phyloP scores from a whole-genome alignment of 1,284 basidiomycete species.

The Ganoderma leucocontextum region DNA sequence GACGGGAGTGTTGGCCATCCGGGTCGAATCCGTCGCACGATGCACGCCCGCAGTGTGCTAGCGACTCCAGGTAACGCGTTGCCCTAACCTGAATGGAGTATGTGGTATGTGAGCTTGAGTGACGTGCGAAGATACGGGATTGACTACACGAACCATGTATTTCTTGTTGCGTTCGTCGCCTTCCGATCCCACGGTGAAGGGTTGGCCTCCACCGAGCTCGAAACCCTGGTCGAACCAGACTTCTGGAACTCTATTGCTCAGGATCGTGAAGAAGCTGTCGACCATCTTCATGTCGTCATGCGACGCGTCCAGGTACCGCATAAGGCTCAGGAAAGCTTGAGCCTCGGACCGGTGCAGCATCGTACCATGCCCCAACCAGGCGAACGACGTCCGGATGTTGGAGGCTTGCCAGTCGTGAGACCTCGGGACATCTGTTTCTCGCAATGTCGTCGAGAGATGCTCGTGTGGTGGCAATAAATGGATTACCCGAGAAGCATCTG shows the following conservation, averaged over 20 bases:
- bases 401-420: conserved; percentile 26
- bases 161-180: conserved; percentile 63
- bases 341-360: conserved; percentile 56
- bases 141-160: conserved; percentile 58
- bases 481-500: conserved; percentile 46
- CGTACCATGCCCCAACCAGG: conserved; percentile 73
- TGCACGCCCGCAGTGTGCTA: conserved; percentile 37
- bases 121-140: not conserved
- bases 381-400: conserved; percentile 62
- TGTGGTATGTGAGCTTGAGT: conserved; percentile 9
- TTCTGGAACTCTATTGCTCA: conserved; percentile 59
- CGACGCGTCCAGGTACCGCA: conserved; percentile 53
- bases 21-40: conserved; percentile 27
- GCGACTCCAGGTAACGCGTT: conserved; percentile 48
- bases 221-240: conserved; percentile 71
- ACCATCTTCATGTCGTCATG: conserved; percentile 68
- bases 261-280: conserved; percentile 73
- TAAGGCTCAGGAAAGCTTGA: conserved; percentile 56
- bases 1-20: conserved; percentile 18
- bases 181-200: conserved; percentile 68
- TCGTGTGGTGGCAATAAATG: conserved; percentile 70
- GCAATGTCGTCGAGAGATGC: conserved; percentile 55
- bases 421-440: conserved; percentile 37
- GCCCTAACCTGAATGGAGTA: conserved; percentile 47
- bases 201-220: conserved; percentile 63